Evolutionary conservation across 1,284 basidiomycete genomes (phyloP), one percentile per base, ranked within the genome.

Genomic region (Meira miltonrushii): DNA sequence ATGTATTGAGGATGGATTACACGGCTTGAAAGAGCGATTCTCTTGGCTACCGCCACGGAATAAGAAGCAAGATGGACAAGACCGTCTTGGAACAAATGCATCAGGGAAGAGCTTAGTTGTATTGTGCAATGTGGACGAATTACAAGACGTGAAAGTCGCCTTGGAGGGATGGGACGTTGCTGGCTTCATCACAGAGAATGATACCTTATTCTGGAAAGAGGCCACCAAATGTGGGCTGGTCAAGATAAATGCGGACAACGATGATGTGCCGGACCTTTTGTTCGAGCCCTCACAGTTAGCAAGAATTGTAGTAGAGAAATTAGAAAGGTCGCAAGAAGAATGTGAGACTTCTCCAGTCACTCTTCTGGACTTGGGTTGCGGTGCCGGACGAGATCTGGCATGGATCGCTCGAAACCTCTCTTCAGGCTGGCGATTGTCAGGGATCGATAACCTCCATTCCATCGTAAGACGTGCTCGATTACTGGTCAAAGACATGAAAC

Each of bases 371-470:
- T 25, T 53, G 38, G 50, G 50, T 25, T 53, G 50, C 37, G 50
- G 50, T 37, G 50, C 50, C 2, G 50, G 23, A n/a, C 23, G 50
- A 53, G 50, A 53, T 33, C 11, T 53, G 5, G 50, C 50, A 17
- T 53, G 50, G 50, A 41, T 41, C 5, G 50, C 28, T 13, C 17
- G 50, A 25, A 53, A 33, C 23, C 5, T 8, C 5, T 13, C 21
- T 37, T 3, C 19, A 7, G 19, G 13, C 8, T 53, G 50, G 50
- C 50, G 23, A 37, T 17, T 28, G 6, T 5, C 50, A 41, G 50
- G 50, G 6, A 13, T 53, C 5, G 50, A 53, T 25, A 53, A 53
- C 23, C 50, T 53, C 17, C 15, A 23, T n/a, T 13, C 23, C 6
- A 53, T 33, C 11, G 39, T 53, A n/a, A n/a, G 28, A 41, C 12